Evolutionary conservation across 768 basidiomycete species (phyloP).

Genomic region (Arthromyces matolae): DNA sequence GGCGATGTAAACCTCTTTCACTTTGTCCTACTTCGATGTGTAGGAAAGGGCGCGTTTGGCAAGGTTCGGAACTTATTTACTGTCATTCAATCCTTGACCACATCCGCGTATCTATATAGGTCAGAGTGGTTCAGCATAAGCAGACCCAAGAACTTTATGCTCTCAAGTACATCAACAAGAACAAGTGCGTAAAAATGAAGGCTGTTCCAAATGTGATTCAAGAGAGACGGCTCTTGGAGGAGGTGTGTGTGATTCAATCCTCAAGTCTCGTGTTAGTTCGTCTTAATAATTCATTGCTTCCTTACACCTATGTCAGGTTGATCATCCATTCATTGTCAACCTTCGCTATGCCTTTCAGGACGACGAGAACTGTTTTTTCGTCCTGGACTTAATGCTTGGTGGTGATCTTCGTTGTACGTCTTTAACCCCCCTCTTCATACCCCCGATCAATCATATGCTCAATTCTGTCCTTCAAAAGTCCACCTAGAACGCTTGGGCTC

Average conservation of each 20-base stretch:
- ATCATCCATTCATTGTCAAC: conserved; percentile 94
- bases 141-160: conserved; percentile 96
- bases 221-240: conserved; percentile 90
- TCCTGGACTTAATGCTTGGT: conserved; percentile 94
- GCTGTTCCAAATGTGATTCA: conserved; percentile 97
- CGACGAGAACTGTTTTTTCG: conserved; percentile 98
- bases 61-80: conserved; percentile 54
- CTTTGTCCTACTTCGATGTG: conserved; percentile 89
- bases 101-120: conserved; percentile 43
- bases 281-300: conserved; percentile 20
- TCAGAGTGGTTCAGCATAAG: conserved; percentile 98
- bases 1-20: conserved; percentile 96
- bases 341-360: conserved; percentile 96
- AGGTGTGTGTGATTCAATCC: conserved; percentile 47
- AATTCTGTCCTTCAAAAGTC: conserved; percentile 44
- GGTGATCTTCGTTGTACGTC: conserved; percentile 88
- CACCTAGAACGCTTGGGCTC: conserved; percentile 81
- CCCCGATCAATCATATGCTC: conserved; percentile 5
- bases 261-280: neutral
- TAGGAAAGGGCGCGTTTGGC: conserved; percentile 99
- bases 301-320: conserved; percentile 53
- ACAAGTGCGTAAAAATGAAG: conserved; percentile 97
- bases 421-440: neutral
- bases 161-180: conserved; percentile 98
- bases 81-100: conserved; percentile 9